Percentiles rank a stretch among this genome's conserved stretches.
Conservation (phyloP, 192 early-diverging fungal genomes). For the Chytriomyces hyalinus region DNA sequence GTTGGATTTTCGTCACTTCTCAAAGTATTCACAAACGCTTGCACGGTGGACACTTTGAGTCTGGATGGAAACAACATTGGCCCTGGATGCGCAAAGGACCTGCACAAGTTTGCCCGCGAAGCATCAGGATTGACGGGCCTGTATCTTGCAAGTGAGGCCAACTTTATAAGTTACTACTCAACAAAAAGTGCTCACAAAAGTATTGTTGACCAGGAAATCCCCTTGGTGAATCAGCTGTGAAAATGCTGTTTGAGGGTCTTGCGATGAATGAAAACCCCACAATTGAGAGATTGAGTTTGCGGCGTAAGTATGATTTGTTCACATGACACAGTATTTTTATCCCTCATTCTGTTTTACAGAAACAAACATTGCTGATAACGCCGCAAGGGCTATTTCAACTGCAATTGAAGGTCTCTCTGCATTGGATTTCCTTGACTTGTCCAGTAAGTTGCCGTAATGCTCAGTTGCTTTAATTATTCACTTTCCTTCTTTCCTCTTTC, state of each 20-base stretch:
- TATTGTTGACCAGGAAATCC: not conserved
- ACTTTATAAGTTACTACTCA: not conserved
- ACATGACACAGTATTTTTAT: no score
- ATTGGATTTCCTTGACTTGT: no score
- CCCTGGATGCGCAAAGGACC: not conserved
- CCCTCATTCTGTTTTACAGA: no score
- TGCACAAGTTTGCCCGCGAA: not conserved
- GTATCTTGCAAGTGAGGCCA: not conserved
- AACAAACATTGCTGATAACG: no score
- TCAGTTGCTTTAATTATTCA: no score
- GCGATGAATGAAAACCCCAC: not conserved
- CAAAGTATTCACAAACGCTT: constrained; percentile 1
- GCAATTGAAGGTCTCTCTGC: no score
- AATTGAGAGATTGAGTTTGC: not conserved
- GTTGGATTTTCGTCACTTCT: constrained; percentile 1
- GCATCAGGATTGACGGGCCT: not conserved
- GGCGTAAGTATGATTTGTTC: no score
- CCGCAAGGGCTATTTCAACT: no score
- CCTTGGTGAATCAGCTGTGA: not conserved
- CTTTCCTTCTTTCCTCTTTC: no score
- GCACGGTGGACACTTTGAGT: not conserved
- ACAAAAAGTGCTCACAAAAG: not conserved
- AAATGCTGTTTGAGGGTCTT: not conserved
- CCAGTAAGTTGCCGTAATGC: no score
- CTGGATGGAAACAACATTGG: not conserved